Conservation (phyloP, 2,329 filamentous ascomycete genomes). For the Stenocarpella maydis region DNA sequence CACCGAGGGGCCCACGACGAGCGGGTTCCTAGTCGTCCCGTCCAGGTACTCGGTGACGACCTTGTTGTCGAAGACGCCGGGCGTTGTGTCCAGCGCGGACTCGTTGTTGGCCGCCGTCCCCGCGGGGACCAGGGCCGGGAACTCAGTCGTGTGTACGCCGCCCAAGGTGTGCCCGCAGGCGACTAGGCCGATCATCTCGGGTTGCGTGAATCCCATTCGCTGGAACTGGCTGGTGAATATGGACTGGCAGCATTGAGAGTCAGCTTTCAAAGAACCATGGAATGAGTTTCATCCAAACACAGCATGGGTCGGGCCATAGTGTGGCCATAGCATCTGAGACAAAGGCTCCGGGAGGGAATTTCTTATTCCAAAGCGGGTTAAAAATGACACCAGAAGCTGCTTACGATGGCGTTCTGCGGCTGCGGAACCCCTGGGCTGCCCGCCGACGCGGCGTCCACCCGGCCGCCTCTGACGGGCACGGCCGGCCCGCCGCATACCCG, state of each 20-base stretch:
- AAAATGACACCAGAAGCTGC: too few relatives aligned
- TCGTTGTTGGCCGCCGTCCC: conserved; percentile 54
- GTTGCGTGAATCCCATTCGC: conserved; percentile 63
- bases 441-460: conserved; percentile 59
- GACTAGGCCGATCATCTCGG: conserved; percentile 67
- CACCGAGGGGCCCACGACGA: conserved; percentile 61
- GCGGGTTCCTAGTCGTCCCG: conserved; percentile 61
- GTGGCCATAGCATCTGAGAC: too few relatives aligned
- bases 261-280: too few relatives aligned
- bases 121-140: conserved; percentile 59
- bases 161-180: conserved; percentile 70
- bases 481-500: conserved; percentile 66
- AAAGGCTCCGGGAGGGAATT: too few relatives aligned
- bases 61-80: conserved; percentile 61
- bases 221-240: conserved; percentile 64
- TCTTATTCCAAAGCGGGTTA: too few relatives aligned
- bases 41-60: conserved; percentile 65
- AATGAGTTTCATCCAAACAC: too few relatives aligned
- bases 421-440: conserved; percentile 62
- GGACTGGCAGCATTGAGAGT: too few relatives aligned
- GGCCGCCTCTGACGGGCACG: conserved; percentile 61
- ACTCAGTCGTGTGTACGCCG: conserved; percentile 63
- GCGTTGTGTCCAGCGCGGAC: conserved; percentile 56
- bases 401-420: conserved; percentile 64
- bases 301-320: too few relatives aligned